phyloP scores from a whole-genome alignment of 2,329 filamentous ascomycete species.

The Teratosphaeria destructans region DNA sequence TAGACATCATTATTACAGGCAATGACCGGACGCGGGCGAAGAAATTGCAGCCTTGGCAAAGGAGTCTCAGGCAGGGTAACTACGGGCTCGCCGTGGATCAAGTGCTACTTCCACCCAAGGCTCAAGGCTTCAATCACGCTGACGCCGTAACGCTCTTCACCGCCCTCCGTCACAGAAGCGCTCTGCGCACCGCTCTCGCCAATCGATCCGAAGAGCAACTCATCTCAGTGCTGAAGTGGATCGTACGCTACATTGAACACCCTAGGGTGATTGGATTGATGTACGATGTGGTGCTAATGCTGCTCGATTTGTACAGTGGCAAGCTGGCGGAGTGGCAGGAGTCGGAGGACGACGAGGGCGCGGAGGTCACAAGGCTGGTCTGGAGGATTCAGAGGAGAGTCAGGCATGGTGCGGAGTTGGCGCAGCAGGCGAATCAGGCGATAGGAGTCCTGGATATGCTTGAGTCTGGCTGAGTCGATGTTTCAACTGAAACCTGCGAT shows the following conservation, averaged over 20 bases:
- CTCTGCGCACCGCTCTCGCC: constrained; percentile 68
- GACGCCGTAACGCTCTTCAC: constrained; percentile 65
- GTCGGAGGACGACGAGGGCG: constrained; percentile 15
- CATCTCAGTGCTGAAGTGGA: constrained; percentile 74
- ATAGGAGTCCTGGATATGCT: constrained; percentile 80
- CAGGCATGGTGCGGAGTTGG: constrained; percentile 65
- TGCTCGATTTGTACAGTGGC: constrained; percentile 80
- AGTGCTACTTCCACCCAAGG: constrained; percentile 43
- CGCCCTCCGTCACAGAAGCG: constrained; percentile 77
- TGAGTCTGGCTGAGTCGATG: constrained; percentile 38
- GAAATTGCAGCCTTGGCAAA: constrained; percentile 67
- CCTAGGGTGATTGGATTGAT: constrained; percentile 71
- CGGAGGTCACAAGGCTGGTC: constrained; percentile 60
- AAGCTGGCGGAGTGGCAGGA: constrained; percentile 47
- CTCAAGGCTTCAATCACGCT: constrained; percentile 10
- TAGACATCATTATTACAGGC: constrained; percentile 77
- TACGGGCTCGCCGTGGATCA: constrained; percentile 71
- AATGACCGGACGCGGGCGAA: constrained; percentile 55
- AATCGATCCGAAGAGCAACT: constrained; percentile 72
- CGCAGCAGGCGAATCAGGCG: constrained; percentile 71
- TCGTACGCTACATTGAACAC: constrained; percentile 68
- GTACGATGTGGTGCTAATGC: constrained; percentile 69
- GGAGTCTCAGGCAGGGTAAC: constrained; percentile 64
- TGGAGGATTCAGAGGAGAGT: constrained; percentile 60
- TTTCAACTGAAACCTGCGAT: neutral